Conservation (phyloP, 177 flowering plant genomes). For the Tripterygium wilfordii region DNA sequence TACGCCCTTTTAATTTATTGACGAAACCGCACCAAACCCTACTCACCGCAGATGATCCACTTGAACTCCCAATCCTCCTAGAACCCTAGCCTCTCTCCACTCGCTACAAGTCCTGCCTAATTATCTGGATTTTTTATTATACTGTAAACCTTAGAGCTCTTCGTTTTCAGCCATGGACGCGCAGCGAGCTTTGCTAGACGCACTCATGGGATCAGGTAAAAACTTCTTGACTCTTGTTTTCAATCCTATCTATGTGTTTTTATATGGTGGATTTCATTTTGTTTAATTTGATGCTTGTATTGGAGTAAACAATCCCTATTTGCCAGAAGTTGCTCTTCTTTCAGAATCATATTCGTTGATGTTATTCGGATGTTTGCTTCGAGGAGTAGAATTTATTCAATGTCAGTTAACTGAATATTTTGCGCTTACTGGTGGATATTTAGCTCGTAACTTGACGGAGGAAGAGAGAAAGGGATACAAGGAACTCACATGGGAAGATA, state of each 20-base stretch:
- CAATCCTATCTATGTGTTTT: background rate
- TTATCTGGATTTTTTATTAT: no score
- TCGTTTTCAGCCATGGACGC: conserved; percentile 65
- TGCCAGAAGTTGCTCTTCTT: no score
- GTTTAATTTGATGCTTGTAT: background rate
- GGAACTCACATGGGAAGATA: conserved; percentile 88
- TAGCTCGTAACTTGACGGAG: conserved; percentile 90
- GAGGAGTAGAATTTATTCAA: no score
- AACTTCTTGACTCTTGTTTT: background rate
- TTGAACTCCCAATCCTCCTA: no score
- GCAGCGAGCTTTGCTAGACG: conserved; percentile 94
- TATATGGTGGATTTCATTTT: background rate
- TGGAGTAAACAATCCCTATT: no score
- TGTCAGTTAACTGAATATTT: no score
- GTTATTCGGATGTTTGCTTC: background rate
- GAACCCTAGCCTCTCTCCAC: no score
- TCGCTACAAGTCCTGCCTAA: no score
- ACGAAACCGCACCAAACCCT: no score
- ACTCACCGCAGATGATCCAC: no score
- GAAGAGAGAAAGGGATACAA: conserved; percentile 81
- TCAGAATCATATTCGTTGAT: background rate
- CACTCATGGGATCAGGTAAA: conserved; percentile 98
- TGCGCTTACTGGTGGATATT: conserved; percentile 6
- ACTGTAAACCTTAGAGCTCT: no score
- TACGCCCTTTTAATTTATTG: no score